Evolutionary conservation across 148 eudicot species (phyloP).

Genomic region (Cornus kousa): DNA sequence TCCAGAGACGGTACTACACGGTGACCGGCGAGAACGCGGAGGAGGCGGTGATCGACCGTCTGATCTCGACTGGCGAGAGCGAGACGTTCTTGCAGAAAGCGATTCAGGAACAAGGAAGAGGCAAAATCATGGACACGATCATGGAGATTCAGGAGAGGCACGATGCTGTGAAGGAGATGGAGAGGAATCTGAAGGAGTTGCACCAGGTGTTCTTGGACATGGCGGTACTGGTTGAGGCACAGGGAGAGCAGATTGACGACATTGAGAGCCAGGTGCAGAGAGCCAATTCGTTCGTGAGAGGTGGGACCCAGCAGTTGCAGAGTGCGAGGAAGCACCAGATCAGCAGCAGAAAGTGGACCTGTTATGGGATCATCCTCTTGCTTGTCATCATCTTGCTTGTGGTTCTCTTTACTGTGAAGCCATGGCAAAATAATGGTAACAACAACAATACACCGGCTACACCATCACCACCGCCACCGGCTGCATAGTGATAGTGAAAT

Average conservation of each 20-base stretch:
- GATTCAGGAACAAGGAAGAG: constrained; percentile 79
- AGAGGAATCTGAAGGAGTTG: constrained; percentile 45
- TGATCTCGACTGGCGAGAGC: constrained; percentile 84
- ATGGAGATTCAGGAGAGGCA: constrained; percentile 58
- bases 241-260: constrained; percentile 45
- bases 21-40: constrained; percentile 87
- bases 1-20: constrained; percentile 73
- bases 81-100: constrained; percentile 81
- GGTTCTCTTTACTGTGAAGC: constrained; percentile 27
- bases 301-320: constrained; percentile 32
- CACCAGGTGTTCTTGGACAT: constrained; percentile 54
- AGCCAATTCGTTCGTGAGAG: constrained; percentile 35
- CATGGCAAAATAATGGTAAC: constrained; percentile 21
- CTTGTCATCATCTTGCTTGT: constrained; percentile 29
- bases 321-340: constrained; percentile 42
- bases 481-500: background rate
- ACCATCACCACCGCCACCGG: background rate
- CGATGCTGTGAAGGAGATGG: constrained; percentile 48
- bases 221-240: constrained; percentile 46
- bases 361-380: constrained; percentile 30
- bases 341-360: constrained; percentile 41
- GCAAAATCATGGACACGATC: constrained; percentile 49
- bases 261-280: constrained; percentile 42
- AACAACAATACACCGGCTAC: background rate
- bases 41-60: constrained; percentile 53